Evolutionary conservation across 352 stramenopile genomes (phyloP), one percentile per base, ranked within the genome.

Genomic region (Elongisporangium prolatum): DNA sequence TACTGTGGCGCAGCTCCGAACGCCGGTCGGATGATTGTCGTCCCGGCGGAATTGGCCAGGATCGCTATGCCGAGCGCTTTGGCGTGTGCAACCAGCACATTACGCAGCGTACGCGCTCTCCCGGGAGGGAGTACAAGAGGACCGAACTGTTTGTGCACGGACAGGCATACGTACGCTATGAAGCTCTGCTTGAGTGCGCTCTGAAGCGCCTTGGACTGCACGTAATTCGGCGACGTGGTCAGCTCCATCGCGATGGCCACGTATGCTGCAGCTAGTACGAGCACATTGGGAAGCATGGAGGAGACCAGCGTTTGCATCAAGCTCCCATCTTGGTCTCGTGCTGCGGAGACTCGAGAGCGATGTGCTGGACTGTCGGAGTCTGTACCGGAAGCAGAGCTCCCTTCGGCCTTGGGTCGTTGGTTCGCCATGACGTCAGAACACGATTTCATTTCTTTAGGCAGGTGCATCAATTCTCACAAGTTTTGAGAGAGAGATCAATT

Each of bases 41-140:
- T 87, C 17, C 81, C 81, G 9, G 82, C 73, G 40, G 79, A 80
- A 69, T 89, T 91, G 37, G 80, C 79, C 24, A 71, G 57, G 47
- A 88, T 68, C 3, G 73, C 75, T 54, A 79, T 75, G 44, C 77
- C 67, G 25, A 91, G 63, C 44, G 74, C 68, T 57, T 81, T 77
- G 16, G 50, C 49, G 57, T 88, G 77, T 8, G 69, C 64, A 50
- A 21, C 57, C 10, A 61, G 28, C 21, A 73, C 54, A 24, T 68
- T 65, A 4, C 51, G 50, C 44, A 91, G 55, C n/a, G 78, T 87
- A 52, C 63, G 59, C 16, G 56, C 54, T 48, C 75, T 63, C 28
- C 64, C 28, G 0, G 67, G 65, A 16, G 75, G 68, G 37, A 58
- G 61, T 50, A 80, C 78, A 13, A 91, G 64, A 21, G 74, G 57